A percentile compares a stretch with the other conserved stretches of the same genome.
phyloP scores from a whole-genome alignment of 1,284 basidiomycete genomes.

The Puccinia coronata region DNA sequence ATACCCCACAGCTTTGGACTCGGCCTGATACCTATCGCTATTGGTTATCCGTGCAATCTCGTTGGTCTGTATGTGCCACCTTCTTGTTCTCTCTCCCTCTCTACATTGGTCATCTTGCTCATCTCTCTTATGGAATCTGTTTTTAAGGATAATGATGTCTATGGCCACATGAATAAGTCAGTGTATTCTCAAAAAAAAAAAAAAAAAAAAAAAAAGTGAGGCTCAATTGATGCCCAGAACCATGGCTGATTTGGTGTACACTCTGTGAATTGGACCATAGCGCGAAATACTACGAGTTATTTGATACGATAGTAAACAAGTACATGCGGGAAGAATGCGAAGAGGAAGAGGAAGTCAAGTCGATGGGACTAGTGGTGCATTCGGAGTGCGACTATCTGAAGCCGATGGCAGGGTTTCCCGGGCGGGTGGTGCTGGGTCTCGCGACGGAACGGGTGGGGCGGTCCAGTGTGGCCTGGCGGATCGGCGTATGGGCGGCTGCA shows the following conservation, averaged over 20 bases:
- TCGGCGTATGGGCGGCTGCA: conserved; percentile 15
- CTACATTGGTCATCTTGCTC: neutral
- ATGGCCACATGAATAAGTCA: conserved; percentile 47
- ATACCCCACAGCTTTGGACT: neutral
- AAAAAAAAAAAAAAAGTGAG: neutral
- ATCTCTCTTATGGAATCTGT: no score
- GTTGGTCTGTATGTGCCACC: conserved; percentile 29
- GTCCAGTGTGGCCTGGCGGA: conserved; percentile 27
- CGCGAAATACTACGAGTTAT: conserved; percentile 41
- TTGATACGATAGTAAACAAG: conserved; percentile 39
- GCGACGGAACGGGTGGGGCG: conserved; percentile 4
- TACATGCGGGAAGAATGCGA: conserved; percentile 21
- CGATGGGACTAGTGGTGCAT: conserved; percentile 37
- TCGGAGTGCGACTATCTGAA: conserved; percentile 32
- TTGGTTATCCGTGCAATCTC: conserved; percentile 37
- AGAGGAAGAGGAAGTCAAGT: neutral
- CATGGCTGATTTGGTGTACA: no score
- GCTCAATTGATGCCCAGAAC: no score
- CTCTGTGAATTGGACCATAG: neutral
- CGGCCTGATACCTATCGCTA: conserved; percentile 14
- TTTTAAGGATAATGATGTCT: conserved; percentile 47
- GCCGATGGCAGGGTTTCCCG: conserved; percentile 11
- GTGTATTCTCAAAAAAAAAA: neutral
- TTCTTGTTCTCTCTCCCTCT: neutral
- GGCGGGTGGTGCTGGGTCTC: neutral